Base-by-base conservation (phyloP, 2,329 filamentous ascomycete species). In the Biscogniauxia sp. region DNA sequence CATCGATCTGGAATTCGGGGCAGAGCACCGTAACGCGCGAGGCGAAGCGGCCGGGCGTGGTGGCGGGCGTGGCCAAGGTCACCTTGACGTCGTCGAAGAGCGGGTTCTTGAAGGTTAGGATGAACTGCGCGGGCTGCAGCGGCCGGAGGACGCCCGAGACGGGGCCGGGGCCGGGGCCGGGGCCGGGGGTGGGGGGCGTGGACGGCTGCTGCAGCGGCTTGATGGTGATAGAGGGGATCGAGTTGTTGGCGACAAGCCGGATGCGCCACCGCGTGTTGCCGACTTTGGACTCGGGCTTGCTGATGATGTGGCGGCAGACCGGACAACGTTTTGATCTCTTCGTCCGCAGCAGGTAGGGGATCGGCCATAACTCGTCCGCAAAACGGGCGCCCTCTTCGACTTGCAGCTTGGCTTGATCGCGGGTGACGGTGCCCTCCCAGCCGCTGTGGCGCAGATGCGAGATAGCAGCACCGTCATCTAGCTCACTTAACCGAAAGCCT, bases 241-340 rank as follows among this genome's bases (percentile, higher is more conserved):
- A 94, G 72, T 89, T 92, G 58, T 89, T 85, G 20, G 95, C 96
- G 5, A 98, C 88, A 0, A 98, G 84, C 58, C 92, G 90, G 75
- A 99, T 97, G 70, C 94, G 91, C 83, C 95, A 98, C 28, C 93
- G 89, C 6, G 91, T 95, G 56, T 90, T 94, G 53, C 88, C 87
- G 32, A 96, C 88, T 76, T 98, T 99, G 61, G 88, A 86, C 76
- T 99, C 95, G 15, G 94, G 95, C 74, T 96, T 96, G 63, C 92
- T 91, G 68, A 99, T 89, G 72, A 98, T 97, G 78, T 98, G 94
- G 13, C 95, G 89, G 77, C 95, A 99, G 11, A 89, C 85, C 55
- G 92, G 90, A 76, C 95, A 99, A 53, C 95, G 91, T 78, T 97
- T 98, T 20, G 92, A 93, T 45, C 94, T 90, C 73, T 97, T 97